Evolutionary conservation across 768 basidiomycete species (phyloP), one percentile per base, ranked within the genome.

Genomic region (Suillus cothurnatus): DNA sequence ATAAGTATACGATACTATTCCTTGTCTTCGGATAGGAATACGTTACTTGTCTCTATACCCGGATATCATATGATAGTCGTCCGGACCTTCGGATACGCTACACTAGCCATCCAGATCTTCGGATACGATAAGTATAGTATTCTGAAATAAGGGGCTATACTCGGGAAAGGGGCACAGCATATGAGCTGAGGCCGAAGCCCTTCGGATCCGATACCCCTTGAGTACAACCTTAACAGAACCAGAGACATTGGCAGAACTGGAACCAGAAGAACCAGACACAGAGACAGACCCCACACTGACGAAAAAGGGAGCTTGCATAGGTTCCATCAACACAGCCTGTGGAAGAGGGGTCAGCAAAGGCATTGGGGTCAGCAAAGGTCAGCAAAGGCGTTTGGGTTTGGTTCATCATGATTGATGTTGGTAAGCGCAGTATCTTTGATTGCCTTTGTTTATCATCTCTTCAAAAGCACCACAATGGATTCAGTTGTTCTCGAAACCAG

Each of bases 401-500:
- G 15, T 15, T 50, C 50, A 28, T 28, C 4, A 6, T 53, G 19
- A 17, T 55, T 11, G 53, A 34, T 1, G 45, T 62, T 6, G 61
- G 61, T n/a, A 39, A 39, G 14, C 12, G 9, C 36, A 36, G 36
- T 36, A 41, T 49, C 14, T 50, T 28, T 58, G 26, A 59, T 59
- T 59, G 26, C 5, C 26, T 12, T 39, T 59, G 57, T 59, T 59
- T 59, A 28, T 26, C 2, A 26, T 1, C n/a, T 26, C 36, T 34
- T 36, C 55, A 34, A 7, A n/a, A 39, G 19, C 5, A 26, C 38
- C 47, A 67, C 39, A 17, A 76, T 76, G 76, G 71, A 73, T 11
- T 88, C 90, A 39, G 91, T 94, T 21, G 83, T 91, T 39, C 77
- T 95, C 26, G 90, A 93, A 78, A 96, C 94, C 21, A 94, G 81